A percentile compares a stretch with the other conserved stretches of the same genome.
Evolutionary conservation across 345 rosid genomes (phyloP).

Genomic region (Durio zibethinus): DNA sequence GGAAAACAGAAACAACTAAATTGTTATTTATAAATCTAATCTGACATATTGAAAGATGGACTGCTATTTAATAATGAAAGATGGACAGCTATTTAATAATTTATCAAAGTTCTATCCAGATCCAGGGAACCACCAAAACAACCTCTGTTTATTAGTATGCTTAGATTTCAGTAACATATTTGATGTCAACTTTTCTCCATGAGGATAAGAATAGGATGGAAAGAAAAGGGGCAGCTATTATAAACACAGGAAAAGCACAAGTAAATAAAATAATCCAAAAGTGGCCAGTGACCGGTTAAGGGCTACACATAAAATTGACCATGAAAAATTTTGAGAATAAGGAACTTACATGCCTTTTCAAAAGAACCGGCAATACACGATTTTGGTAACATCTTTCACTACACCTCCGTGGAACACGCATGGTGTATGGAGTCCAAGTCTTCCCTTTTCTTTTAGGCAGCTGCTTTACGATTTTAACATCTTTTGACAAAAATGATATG

Average conservation of each 20-base stretch:
- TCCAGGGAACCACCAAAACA: neutral
- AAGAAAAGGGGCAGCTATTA: neutral
- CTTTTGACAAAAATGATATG: slow-evolving; percentile 71
- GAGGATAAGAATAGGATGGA: neutral
- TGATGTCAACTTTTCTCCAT: neutral
- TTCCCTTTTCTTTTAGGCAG: slow-evolving; percentile 72
- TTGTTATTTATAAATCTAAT: neutral
- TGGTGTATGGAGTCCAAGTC: slow-evolving; percentile 48
- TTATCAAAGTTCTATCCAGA: neutral
- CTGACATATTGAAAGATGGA: neutral
- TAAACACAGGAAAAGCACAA: neutral
- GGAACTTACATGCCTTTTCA: slow-evolving; percentile 99
- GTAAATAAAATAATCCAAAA: neutral
- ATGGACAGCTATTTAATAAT: neutral
- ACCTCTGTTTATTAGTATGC: neutral
- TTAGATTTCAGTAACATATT: neutral
- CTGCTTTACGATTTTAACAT: slow-evolving; percentile 79
- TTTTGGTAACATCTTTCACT: slow-evolving; percentile 79
- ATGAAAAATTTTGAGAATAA: slow-evolving; percentile 25
- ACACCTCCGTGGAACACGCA: slow-evolving; percentile 98
- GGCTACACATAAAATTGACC: neutral
- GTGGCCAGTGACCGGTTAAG: neutral
- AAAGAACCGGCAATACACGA: slow-evolving; percentile 86
- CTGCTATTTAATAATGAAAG: neutral
- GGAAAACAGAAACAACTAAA: neutral